Base-by-base conservation (phyloP, 2,329 filamentous ascomycete species). In the Aspergillus arachidicola region DNA sequence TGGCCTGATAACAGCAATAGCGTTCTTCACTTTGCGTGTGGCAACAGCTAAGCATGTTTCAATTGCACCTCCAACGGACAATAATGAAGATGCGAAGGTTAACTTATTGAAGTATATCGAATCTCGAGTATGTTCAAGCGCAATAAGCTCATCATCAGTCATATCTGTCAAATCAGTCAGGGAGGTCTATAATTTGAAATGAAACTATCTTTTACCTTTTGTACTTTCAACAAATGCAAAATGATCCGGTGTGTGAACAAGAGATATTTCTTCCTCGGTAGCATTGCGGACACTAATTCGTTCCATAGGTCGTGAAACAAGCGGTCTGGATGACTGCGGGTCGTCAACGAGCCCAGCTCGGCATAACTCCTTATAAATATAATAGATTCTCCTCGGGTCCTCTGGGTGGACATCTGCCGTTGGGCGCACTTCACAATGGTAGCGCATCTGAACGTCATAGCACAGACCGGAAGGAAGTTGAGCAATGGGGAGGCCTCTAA, bases 31-130 rank as follows among this genome's bases (percentile, higher is more conserved):
- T 62, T 88, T 86, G 4, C 92, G 91, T 3, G 86, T 85, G 28
- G 95, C 90, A 5, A 99, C 93, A n/a, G 92, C 91, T 76, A 94
- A 91, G 79, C 94, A 97, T 0, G 94, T 96, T 79, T 99, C 95
- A 66, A 99, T 97, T 19, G 94, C 94, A 50, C 94, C 94, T 34
- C 95, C 95, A 14, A 92, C 92, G 1, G 95, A 94, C 38, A 99
- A 83, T 45, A 92, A 83, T 1, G 94, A 91, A 36, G 93, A 94
- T 50, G 89, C 87, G 71, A 89, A 94, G 0, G 93, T 96, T 75
- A 94, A 86, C 57, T 87, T 87, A 58, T 94, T 93, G 62, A 96
- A 91, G 71, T 95, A 95, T 14, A 95, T 85, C 0, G 92, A 95
- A 69, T 91, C 91, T 34, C 90, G 84, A 1, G 87, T 88, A 63